phyloP scores from a whole-genome alignment of 768 basidiomycete species.

The Phanerochaete sordida region DNA sequence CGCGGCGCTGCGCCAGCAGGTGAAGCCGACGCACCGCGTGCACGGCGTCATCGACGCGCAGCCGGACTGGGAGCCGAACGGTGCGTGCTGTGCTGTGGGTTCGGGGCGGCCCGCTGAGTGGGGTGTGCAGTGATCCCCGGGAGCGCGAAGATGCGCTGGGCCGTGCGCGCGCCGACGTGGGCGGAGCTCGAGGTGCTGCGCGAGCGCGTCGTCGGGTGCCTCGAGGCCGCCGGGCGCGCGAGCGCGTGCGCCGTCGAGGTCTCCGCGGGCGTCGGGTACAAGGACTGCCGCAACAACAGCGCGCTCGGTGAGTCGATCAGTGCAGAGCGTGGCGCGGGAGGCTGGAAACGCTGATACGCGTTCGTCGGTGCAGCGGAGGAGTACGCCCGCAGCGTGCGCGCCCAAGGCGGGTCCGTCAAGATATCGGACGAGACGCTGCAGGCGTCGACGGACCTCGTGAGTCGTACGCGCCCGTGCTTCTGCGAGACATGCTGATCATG shows the following conservation, averaged over 20 bases:
- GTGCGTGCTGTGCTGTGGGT: conserved; percentile 32
- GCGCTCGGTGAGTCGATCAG: conserved; percentile 21
- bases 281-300: conserved; percentile 32
- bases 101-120: neutral
- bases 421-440: conserved; percentile 33
- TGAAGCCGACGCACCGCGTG: conserved; percentile 75
- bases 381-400: conserved; percentile 44
- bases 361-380: conserved; percentile 40
- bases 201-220: conserved; percentile 63
- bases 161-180: conserved; percentile 64
- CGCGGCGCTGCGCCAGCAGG: conserved; percentile 82
- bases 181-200: conserved; percentile 50
- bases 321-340: neutral
- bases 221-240: conserved; percentile 70
- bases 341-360: neutral
- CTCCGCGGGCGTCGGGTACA: conserved; percentile 19
- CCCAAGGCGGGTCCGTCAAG: conserved; percentile 39
- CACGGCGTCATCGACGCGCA: conserved; percentile 71
- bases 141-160: conserved; percentile 71
- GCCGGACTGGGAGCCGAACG: conserved; percentile 64
- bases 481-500: too few species aligned
- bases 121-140: conserved; percentile 70
- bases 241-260: conserved; percentile 32
- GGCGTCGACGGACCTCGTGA: conserved; percentile 79
- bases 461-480: conserved; percentile 29